Evolutionary conservation across 495 filamentous ascomycete genomes (phyloP), one percentile per base, ranked within the genome.

Genomic region (Neurospora sp.): DNA sequence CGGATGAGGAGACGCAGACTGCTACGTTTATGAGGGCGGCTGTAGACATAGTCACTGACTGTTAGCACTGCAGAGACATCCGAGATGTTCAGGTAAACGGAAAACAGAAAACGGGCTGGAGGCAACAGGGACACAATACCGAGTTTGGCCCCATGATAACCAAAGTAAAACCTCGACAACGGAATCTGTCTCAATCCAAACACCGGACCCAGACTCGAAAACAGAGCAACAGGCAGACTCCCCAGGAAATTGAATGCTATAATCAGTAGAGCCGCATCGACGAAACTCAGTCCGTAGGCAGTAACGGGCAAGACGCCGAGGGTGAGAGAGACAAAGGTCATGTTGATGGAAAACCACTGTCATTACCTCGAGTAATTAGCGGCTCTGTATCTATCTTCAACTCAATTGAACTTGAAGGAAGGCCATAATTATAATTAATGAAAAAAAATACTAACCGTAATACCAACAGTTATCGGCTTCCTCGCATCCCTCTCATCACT

Each of bases 121-220:
- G 27, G 27, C 27, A 27, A 27, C 27, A 2, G 27, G 40, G 31
- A 38, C 22, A 61, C 14, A 35, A 84, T 83, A 91, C 89, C 89
- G 72, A 92, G 78, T 82, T 92, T 93, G 69, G 90, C 90, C 14
- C 86, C 88, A 76, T 88, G 89, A 82, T 87, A 93, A 48, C 92
- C 92, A 77, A 94, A 95, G 84, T 85, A 96, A 82, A 91, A 94
- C 35, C 93, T 85, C 6, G 91, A 92, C n/a, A 95, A 85, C 5
- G 94, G 89, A 90, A 96, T 94, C 81, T 96, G 93, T 59, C 93
- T 89, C 71, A 96, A 82, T 9, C 93, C 93, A 78, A 94, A 94
- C 7, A 81, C 79, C 16, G 93, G 90, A 7, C 93, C 93, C 74
- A 94, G 93, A 31, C 90, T 91, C 4, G 90, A 91, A 84, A 94